Conservation (phyloP, 192 early-diverging fungal species). For the Coemansia sp. region DNA sequence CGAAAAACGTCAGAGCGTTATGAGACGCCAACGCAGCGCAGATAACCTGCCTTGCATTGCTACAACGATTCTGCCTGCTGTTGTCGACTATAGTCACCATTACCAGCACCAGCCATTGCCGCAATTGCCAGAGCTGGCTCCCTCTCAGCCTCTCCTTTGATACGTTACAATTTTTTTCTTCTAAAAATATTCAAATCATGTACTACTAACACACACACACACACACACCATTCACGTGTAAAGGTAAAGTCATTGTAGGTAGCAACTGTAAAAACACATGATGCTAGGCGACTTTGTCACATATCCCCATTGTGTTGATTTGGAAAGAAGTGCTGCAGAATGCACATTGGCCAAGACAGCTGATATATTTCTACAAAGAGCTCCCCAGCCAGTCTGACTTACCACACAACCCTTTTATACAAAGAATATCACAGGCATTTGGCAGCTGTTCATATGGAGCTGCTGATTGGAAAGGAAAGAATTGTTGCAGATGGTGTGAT, state of each 20-base stretch:
- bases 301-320: no score
- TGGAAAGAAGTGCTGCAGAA: no score
- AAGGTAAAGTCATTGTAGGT: neutral
- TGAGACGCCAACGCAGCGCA: constrained; percentile 42
- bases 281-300: no score
- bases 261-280: no score
- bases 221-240: neutral
- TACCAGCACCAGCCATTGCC: constrained; percentile 36
- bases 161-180: neutral
- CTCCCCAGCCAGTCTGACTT: no score
- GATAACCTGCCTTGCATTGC: constrained; percentile 23
- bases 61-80: neutral
- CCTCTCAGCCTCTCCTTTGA: constrained; percentile 7
- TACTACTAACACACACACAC: neutral
- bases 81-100: constrained; percentile 18
- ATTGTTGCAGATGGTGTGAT: no score
- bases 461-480: no score
- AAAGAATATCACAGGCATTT: no score
- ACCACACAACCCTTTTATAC: no score
- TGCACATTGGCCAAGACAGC: no score
- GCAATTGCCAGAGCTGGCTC: constrained; percentile 2
- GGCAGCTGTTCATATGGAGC: no score
- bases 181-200: neutral
- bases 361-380: no score
- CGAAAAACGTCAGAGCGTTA: constrained; percentile 41